phyloP scores from a whole-genome alignment of 352 stramenopile genomes.

The Phytophthora fragariae region DNA sequence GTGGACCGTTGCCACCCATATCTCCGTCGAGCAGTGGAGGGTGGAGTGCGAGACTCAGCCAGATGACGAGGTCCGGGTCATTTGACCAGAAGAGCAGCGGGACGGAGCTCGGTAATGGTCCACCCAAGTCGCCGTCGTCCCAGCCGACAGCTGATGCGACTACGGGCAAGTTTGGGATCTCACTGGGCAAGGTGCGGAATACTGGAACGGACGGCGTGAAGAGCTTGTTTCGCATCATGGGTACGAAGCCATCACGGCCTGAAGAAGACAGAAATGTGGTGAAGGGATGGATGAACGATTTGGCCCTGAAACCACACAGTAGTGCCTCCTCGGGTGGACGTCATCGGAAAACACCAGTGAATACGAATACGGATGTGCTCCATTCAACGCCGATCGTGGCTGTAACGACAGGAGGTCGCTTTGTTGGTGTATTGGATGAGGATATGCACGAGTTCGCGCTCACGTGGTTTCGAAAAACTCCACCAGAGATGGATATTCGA shows the following conservation, averaged over 20 bases:
- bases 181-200: slow-evolving; percentile 70
- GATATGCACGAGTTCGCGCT: slow-evolving; percentile 68
- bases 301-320: slow-evolving; percentile 58
- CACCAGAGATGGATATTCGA: slow-evolving; percentile 55
- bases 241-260: slow-evolving; percentile 50
- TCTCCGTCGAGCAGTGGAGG: slow-evolving; percentile 49
- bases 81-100: slow-evolving; percentile 58
- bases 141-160: slow-evolving; percentile 3
- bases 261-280: slow-evolving; percentile 74
- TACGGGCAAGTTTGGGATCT: slow-evolving; percentile 56
- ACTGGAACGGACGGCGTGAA: slow-evolving; percentile 71
- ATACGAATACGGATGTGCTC: slow-evolving; percentile 34
- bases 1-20: slow-evolving; percentile 32
- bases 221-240: slow-evolving; percentile 81
- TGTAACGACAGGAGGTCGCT: slow-evolving; percentile 55
- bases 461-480: slow-evolving; percentile 76
- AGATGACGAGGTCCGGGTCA: slow-evolving; percentile 61
- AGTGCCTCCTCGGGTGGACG: slow-evolving; percentile 32
- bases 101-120: slow-evolving; percentile 14
- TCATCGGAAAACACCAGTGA: slow-evolving; percentile 34
- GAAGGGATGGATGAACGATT: slow-evolving; percentile 63
- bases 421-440: slow-evolving; percentile 68
- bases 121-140: background rate
- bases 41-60: slow-evolving; percentile 59
- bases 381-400: slow-evolving; percentile 66